Evolutionary conservation across 1,139 yeast species (phyloP), one percentile per base, ranked within the genome.

Genomic region (Geotrichum macrosporum): DNA sequence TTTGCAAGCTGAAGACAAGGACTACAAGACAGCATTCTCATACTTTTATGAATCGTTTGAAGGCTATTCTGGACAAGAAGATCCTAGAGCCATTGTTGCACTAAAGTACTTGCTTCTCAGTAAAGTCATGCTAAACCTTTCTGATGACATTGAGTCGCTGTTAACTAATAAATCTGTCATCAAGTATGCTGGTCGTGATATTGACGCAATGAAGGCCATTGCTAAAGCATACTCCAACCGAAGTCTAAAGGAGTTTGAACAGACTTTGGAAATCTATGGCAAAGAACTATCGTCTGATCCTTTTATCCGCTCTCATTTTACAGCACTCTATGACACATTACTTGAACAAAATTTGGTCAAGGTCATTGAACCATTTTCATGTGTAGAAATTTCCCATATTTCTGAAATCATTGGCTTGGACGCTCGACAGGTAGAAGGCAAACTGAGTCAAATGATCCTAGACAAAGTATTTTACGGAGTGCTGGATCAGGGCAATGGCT

Each of bases 401-500:
- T 84, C 97, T 24, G 78, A 84, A 59, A 80, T 85, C 58, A 84
- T 94, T 53, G 97, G 96, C 4, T 76, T 94, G 53, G 92, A 89
- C 57, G 74, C 82, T 45, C 84, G 82, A 55, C 95, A 88, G 63
- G 89, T 92, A 24, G 99, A 92, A 68, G 95, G 95, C 16, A 92
- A 92, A 66, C 75, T 92, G 54, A 82, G 94, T 44, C 97, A 92
- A 68, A 92, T 92, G 98, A 92, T 92, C 58, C 75, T 92, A 58
- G 98, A 92, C 66, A 84, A 87, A 63, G 86, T 89, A 13, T 87
- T 94, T 59, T 84, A 83, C 61, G 99, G 98, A 41, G 97, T 94
- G 39, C 74, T 92, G 59, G 98, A 92, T 66, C 99, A 92, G 71
- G 98, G 98, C 39, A 89, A 89, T 64, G 98, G 98, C 5, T 92